Evolutionary conservation across 2,329 filamentous ascomycete species (phyloP).

Genomic region (Sporothrix phasma): DNA sequence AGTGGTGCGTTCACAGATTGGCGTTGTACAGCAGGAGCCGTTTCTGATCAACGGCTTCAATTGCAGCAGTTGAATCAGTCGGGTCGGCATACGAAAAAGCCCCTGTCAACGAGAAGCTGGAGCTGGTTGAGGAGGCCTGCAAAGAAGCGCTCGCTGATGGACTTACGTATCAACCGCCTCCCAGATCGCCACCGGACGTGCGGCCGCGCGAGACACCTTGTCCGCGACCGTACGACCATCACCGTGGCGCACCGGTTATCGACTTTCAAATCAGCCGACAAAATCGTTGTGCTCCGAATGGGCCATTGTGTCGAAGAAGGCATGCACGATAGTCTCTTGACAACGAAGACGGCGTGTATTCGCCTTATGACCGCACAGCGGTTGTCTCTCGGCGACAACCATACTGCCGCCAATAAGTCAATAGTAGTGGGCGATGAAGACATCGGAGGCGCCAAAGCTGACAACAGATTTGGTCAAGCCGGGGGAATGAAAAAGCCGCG

Average conservation of each 20-base stretch:
- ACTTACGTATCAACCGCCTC: conserved; percentile 41
- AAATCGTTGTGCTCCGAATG: conserved; percentile 64
- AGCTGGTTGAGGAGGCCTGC: conserved; percentile 43
- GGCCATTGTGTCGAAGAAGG: conserved; percentile 63
- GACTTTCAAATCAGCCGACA: conserved; percentile 64
- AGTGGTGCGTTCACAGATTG: conserved; percentile 47
- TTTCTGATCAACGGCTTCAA: conserved; percentile 34
- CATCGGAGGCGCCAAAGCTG: neutral
- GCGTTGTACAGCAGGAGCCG: conserved; percentile 26
- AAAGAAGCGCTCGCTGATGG: conserved; percentile 48
- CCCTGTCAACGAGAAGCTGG: conserved; percentile 32
- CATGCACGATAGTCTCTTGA: conserved; percentile 60
- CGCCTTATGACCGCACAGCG: conserved; percentile 54
- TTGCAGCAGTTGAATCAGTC: conserved; percentile 40
- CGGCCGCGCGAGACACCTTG: conserved; percentile 42
- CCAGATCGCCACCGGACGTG: conserved; percentile 21
- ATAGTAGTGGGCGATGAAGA: neutral
- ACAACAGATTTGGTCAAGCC: neutral
- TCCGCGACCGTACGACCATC: conserved; percentile 76
- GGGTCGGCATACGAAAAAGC: conserved; percentile 21
- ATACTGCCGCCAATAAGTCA: conserved; percentile 10
- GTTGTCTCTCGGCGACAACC: conserved; percentile 39
- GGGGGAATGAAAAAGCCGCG: conserved; percentile 17
- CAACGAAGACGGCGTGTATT: conserved; percentile 50
- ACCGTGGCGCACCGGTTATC: conserved; percentile 74